A percentile compares a stretch with the other conserved stretches of the same genome.
These are phyloP conservation scores for Parietaria judaica DNA, from an alignment of 306 rosid species.

Conservation along the genomic window DNA sequence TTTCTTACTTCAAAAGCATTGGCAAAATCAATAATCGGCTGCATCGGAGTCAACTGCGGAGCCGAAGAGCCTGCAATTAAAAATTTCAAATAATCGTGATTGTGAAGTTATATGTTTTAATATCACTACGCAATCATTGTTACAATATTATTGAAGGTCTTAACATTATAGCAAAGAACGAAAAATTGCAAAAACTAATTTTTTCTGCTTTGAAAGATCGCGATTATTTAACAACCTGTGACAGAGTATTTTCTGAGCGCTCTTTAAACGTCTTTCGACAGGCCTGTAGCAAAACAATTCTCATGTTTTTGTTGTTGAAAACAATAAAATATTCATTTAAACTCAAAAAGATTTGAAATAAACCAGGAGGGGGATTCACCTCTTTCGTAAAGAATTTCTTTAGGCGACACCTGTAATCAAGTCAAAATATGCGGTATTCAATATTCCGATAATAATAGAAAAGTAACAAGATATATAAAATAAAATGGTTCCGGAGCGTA, in stretches of 20 bases:
- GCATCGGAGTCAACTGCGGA: constrained; percentile 56
- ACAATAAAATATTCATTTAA: constrained; percentile 13
- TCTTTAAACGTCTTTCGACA: constrained; percentile 70
- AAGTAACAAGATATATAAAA: constrained; percentile 15
- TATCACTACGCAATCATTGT: no score
- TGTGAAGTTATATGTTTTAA: background rate
- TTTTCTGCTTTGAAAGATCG: no score
- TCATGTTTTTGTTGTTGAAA: constrained; percentile 6
- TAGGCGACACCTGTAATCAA: constrained; percentile 80
- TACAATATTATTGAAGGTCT: no score
- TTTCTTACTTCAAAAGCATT: constrained; percentile 51
- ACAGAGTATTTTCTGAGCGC: constrained; percentile 69
- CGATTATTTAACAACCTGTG: constrained; percentile 34
- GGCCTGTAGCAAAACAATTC: constrained; percentile 37
- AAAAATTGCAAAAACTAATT: background rate
- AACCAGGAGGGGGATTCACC: constrained; percentile 33
- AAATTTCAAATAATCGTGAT: background rate
- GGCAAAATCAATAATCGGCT: constrained; percentile 36
- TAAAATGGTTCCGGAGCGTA: constrained; percentile 31
- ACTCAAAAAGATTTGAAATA: background rate
- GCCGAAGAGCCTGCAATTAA: constrained; percentile 50
- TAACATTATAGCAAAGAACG: background rate
- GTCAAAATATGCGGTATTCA: constrained; percentile 20
- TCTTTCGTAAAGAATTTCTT: constrained; percentile 73
- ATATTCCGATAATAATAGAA: constrained; percentile 13